Base-by-base conservation (phyloP, 83 land plant genomes). In the Picea abies region DNA sequence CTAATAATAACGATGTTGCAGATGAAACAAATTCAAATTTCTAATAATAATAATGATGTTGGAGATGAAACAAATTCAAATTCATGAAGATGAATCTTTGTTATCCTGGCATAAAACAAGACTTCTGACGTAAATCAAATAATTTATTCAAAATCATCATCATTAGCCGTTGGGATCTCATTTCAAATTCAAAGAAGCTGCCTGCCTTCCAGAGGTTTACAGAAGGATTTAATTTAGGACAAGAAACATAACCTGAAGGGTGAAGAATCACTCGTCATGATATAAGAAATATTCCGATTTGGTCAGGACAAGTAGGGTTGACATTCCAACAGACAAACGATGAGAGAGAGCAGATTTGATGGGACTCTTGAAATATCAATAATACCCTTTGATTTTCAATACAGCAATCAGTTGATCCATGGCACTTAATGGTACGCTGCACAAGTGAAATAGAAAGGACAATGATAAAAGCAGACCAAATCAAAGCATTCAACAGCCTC, bases 101-200 rank as follows among this genome's bases (percentile, higher is more conserved):
- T 52, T 52, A 11, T 52, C 3, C 14, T 11, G 58, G 15, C 15
- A 52, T 52, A 52, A 52, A 44, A 44, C 47, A 44, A 44, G 47
- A 44, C 6, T 44, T 44, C 47, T 44, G 47, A 44, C 8, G 8
- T 44, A 44, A 52, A 52, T 10, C 58, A 52, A 52, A 52, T 11
- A 10, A 52, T 52, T 52, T 52, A 11, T 12, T 52, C 60, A 56
- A 56, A 56, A 56, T 56, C 3, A 56, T 14, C 60, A 12, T 12
- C 15, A 56, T 56, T 56, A 56, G 60, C 15, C 60, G 16, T 12
- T 14, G 60, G 15, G 60, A 12, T 56, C 3, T 3, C 60, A 47
- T 75, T 75, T 75, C 60, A 47, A 75, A 75, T 75, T 75, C 60
- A 75, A 47, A 47, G 23, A 75, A 47, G 78, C 60, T 11, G 58